Evolutionary conservation across 2,329 filamentous ascomycete species (phyloP).

Genomic region (Scedosporium boydii): DNA sequence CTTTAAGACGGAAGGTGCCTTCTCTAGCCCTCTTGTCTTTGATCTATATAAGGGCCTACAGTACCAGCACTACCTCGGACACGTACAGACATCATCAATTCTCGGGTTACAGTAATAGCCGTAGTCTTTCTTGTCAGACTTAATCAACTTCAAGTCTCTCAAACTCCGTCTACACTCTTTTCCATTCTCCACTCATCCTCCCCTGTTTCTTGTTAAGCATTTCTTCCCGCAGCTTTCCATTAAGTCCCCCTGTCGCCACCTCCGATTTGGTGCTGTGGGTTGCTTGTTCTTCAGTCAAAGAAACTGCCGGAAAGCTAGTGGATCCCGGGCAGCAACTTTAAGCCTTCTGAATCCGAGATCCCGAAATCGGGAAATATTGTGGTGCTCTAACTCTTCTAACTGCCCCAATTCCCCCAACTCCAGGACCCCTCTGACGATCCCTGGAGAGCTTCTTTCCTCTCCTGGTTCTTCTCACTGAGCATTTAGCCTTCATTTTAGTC

Average conservation of each 20-base stretch:
- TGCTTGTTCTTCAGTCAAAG: not conserved
- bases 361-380: not conserved
- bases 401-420: not conserved
- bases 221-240: not conserved
- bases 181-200: not conserved
- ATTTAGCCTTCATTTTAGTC: not conserved
- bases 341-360: constrained; percentile 1
- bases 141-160: not conserved
- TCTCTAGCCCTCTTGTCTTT: not conserved
- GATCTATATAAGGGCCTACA: not conserved
- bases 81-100: too few species aligned
- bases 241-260: not conserved
- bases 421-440: not conserved
- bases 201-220: not conserved
- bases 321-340: not conserved
- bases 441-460: not conserved
- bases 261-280: not conserved
- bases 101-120: not conserved
- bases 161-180: not conserved
- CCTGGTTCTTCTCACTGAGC: not conserved
- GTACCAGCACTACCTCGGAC: too few species aligned
- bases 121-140: not conserved
- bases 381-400: not conserved
- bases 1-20: not conserved
- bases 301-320: not conserved